These are phyloP conservation scores for Lupinus albus DNA, from an alignment of 306 rosid genomes.

Conservation along the genomic window DNA sequence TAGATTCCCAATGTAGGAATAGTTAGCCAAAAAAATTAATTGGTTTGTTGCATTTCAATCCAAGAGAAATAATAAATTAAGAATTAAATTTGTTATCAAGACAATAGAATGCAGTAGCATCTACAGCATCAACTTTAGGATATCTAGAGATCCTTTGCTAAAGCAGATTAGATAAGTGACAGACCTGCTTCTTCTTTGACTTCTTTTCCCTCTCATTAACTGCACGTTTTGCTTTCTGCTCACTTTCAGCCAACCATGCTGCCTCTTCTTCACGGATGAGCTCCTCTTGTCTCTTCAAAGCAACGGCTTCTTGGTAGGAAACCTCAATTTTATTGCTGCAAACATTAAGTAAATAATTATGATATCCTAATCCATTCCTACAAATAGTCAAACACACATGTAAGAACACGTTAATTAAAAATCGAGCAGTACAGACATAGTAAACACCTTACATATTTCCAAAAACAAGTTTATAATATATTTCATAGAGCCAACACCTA, in stretches of 20 bases:
- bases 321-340: slow-evolving; percentile 96
- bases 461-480: slow-evolving; percentile 10
- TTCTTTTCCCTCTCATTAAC: slow-evolving; percentile 84
- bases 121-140: slow-evolving; percentile 14
- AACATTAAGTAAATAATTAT: slow-evolving; percentile 43
- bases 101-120: slow-evolving; percentile 29
- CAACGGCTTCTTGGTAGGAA: slow-evolving; percentile 96
- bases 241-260: slow-evolving; percentile 90
- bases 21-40: slow-evolving; percentile 17
- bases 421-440: slow-evolving; percentile 9
- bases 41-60: slow-evolving; percentile 32
- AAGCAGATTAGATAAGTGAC: neutral
- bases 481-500: neutral
- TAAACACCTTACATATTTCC: slow-evolving; percentile 23
- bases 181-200: slow-evolving; percentile 89
- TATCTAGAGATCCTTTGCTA: slow-evolving; percentile 18
- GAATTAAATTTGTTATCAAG: slow-evolving; percentile 7
- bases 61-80: neutral
- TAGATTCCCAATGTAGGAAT: neutral
- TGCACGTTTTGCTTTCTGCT: slow-evolving; percentile 83
- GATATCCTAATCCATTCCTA: slow-evolving; percentile 35
- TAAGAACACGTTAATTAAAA: slow-evolving; percentile 19
- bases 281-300: slow-evolving; percentile 96
- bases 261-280: slow-evolving; percentile 99
- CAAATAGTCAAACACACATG: slow-evolving; percentile 17